Percentiles rank a stretch among this genome's conserved stretches.
Evolutionary conservation across 2,329 filamentous ascomycete species (phyloP).

Genomic region (Neofusicoccum umdonicola): DNA sequence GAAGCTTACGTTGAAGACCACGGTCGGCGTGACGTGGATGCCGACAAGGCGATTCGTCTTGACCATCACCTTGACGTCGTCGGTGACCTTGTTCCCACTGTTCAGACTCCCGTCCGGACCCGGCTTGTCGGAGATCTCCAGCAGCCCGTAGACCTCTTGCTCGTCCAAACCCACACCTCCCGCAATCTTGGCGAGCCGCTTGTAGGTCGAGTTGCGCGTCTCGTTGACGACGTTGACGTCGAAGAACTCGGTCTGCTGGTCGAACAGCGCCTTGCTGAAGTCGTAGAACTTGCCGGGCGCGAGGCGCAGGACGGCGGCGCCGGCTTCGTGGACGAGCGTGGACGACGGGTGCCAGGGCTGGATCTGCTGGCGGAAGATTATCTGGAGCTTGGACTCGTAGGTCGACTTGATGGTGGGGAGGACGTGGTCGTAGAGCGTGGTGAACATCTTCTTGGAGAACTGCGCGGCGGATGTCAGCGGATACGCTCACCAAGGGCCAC

Average conservation of each 20-base stretch:
- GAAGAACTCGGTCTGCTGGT: constrained; percentile 73
- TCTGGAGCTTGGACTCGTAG: constrained; percentile 61
- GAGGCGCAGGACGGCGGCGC: constrained; percentile 71
- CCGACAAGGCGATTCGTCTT: constrained; percentile 71
- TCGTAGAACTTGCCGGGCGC: constrained; percentile 73
- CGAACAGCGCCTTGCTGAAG: constrained; percentile 69
- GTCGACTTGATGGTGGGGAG: constrained; percentile 62
- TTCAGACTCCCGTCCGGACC: constrained; percentile 69
- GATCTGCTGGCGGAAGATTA: constrained; percentile 88
- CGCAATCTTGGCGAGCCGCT: constrained; percentile 73
- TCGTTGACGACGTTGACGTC: constrained; percentile 83
- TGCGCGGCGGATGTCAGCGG: constrained; percentile 22
- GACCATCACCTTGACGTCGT: constrained; percentile 79
- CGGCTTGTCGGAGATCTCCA: constrained; percentile 68
- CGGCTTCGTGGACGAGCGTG: constrained; percentile 72
- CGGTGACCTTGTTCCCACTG: constrained; percentile 75
- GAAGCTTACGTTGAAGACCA: constrained; percentile 68
- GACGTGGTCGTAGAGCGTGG: constrained; percentile 67
- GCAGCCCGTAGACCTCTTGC: constrained; percentile 64
- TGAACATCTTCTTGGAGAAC: constrained; percentile 72
- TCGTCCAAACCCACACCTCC: constrained; percentile 67
- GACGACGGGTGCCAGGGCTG: constrained; percentile 92
- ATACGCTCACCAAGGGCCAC: neutral
- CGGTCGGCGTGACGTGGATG: constrained; percentile 88
- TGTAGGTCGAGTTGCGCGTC: constrained; percentile 79